Evolutionary conservation across 257 asterid species (phyloP), one percentile per base, ranked within the genome.

Genomic region (Misopates orontium): DNA sequence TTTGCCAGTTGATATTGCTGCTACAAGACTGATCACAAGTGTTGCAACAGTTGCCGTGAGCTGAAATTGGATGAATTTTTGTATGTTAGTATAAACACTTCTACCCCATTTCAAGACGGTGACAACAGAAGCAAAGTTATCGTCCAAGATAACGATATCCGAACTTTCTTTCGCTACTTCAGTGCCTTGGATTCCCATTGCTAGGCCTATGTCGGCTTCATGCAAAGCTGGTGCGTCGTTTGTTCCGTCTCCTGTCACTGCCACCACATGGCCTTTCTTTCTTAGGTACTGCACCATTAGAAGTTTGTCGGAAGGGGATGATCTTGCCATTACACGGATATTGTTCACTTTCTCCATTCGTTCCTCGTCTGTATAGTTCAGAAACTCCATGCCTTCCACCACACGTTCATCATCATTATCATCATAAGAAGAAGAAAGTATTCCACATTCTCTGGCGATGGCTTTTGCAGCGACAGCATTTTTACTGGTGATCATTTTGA

Each of bases 401-500:
- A 88, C 90, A 28, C 66, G 60, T 57, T 70, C 83, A 0, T 73
- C 74, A 0, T 42, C 25, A 11, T 11, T 49, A 5, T 60, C 71
- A 1, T 64, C 61, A 58, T 48, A 23, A 4, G 70, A 62, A 4
- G 70, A 62, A 45, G 22, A 22, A 10, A 88, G 89, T 21, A 91
- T 84, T n/a, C 97, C 91, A 55, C 93, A 90, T 75, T 83, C 91
- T 0, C 78, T 70, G 25, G 96, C 97, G 54, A 91, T 82, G 24
- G 97, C 89, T 51, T 62, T 84, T 23, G 97, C 96, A 0, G 96
- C 84, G 83, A 81, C 80, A 3, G 84, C 63, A 8, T 88, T 91
- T 78, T 91, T 96, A 0, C 95, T 95, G 0, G 96, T 88, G 71
- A 91, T 86, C 95, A 91, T 88, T 76, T 82, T 88, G 63, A 88